Conservation (phyloP, 192 early-diverging fungal genomes). For the Umbelopsis ramanniana region DNA sequence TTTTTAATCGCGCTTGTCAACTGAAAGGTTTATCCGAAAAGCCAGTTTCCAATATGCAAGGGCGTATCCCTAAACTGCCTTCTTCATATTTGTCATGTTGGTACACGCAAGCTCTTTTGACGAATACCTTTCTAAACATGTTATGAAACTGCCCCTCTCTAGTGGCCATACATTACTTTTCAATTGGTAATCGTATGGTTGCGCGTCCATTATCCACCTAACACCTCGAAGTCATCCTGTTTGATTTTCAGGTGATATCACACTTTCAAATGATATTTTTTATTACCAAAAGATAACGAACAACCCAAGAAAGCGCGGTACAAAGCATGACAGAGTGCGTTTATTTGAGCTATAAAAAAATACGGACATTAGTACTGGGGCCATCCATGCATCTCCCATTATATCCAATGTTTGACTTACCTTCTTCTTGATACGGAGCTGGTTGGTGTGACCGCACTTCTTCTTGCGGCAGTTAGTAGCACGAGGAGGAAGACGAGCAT, state of each 20-base stretch:
- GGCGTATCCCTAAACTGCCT: too few species aligned
- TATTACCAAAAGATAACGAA: slow-evolving; percentile 16
- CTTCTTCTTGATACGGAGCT: slow-evolving; percentile 99
- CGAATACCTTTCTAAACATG: too few species aligned
- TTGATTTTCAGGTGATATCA: background rate
- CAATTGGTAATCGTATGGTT: too few species aligned
- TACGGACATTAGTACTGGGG: background rate
- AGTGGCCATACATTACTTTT: too few species aligned
- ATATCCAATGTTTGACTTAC: slow-evolving; percentile 39
- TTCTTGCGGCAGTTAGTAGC: slow-evolving; percentile 99
- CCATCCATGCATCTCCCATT: background rate
- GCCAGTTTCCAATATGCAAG: too few species aligned
- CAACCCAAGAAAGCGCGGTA: slow-evolving; percentile 16
- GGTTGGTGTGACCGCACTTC: slow-evolving; percentile 99
- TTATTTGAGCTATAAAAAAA: slow-evolving; percentile 2
- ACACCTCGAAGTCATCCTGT: background rate
- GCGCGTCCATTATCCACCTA: background rate
- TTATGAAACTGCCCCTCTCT: too few species aligned
- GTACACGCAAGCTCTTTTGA: too few species aligned
- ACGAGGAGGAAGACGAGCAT: slow-evolving; percentile 98
- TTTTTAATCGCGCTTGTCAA: too few species aligned
- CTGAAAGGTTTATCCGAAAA: too few species aligned
- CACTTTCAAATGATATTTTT: slow-evolving; percentile 18
- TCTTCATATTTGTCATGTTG: too few species aligned
- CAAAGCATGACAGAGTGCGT: slow-evolving; percentile 1